Base-by-base conservation (phyloP, 306 rosid genomes). In the Cucumis hystrix region DNA sequence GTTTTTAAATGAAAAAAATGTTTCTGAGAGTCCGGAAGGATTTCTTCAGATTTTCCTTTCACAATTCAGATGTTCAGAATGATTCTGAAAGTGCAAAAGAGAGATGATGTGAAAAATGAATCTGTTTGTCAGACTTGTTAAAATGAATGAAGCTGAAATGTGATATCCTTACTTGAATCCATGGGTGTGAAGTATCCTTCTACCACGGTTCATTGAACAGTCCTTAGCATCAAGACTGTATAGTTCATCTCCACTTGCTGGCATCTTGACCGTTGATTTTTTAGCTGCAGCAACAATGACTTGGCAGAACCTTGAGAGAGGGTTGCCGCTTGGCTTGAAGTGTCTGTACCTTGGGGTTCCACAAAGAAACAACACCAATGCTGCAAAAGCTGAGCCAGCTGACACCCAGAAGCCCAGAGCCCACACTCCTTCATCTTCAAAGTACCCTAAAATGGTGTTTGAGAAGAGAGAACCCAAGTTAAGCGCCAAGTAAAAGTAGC, bases 401-500 rank as follows among this genome's bases (percentile, higher is more conserved):
- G 99, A 96, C 13, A 69, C 84, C 99, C 97, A 96, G 78, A 96
- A 96, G 62, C 99, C 99, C 17, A 92, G 77, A 45, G 92, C 96
- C 99, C 99, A 96, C 77, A 82, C 68, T 80, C 99, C 99, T 83
- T 72, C 90, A 66, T 96, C 99, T 86, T 96, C 99, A 14, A 91
- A 88, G 80, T 89, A 96, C 25, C 82, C 97, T 59, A 96, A 80
- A 66, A 91, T 85, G 84, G 99, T 96, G 88, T 96, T 96, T 78
- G 99, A 96, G 93, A 96, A 91, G 78, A 96, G 94, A 54, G 90
- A 86, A 5, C 99, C 99, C 45, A 91, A 83, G 89, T 96, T 96
- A 81, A 96, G n/a, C 8, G 98, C 98, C 74, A 96, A 90, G 88
- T 96, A 96, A 87, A 89, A 96, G 96, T 92, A 96, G 90, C 99